Evolutionary conservation across 305 asterid genomes (phyloP), one percentile per base, ranked within the genome.

Genomic region (Rubia tinctorum): DNA sequence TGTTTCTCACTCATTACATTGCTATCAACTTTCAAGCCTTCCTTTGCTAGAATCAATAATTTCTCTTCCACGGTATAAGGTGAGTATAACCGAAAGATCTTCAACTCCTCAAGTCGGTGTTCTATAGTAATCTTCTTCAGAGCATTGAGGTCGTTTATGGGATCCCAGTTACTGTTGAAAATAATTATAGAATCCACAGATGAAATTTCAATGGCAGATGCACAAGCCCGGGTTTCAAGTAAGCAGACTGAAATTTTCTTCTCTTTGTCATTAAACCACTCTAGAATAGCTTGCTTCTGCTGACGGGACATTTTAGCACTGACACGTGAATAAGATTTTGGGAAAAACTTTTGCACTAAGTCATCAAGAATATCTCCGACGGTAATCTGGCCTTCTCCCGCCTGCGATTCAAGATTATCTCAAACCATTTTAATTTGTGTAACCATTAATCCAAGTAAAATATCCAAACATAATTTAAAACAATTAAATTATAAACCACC

Each of bases 101-200:
- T 87, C 77, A 90, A 81, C 51, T 72, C 80, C 72, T 87, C 80
- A 20, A 73, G 78, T 62, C 79, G 81, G 37, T 90, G 84, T 71
- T 79, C 74, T 65, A 90, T 78, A 20, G 78, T 73, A 73, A 87
- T 75, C 86, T 56, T 87, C 74, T 82, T 86, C 79, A 88, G 80
- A 68, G 88, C 86, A 79, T 81, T 87, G 66, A 87, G 68, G 76
- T 90, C 95, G 75, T 83, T 86, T 66, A 56, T 56, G 49, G 96
- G 91, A 72, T 88, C 89, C 89, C 88, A 88, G 77, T 87, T 87
- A 80, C 91, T 87, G 82, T 86, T 86, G 81, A 87, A 88, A 63
- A 88, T 56, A 59, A 88, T 73, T 34, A 88, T 78, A 4, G 75
- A 44, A 77, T 90, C 95, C 51, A 88, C 45, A 25, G 81, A 80